Base-by-base conservation (phyloP, 768 basidiomycete genomes). In the Boletus patriciae region DNA sequence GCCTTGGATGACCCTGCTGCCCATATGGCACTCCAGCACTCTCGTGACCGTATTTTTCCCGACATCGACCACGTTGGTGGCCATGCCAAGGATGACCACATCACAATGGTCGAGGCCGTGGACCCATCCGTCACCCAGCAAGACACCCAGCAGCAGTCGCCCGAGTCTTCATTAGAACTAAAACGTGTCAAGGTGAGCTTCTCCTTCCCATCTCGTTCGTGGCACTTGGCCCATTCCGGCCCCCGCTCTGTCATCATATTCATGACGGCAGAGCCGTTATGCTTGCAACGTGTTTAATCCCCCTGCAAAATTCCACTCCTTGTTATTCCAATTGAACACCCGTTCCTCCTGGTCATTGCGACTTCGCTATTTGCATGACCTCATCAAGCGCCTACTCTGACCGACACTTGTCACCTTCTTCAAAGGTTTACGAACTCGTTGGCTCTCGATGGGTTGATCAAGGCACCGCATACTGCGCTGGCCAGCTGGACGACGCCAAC, bases 391-490 rank as follows among this genome's bases (percentile, higher is more conserved):
- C 62, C 43, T 58, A 25, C 55, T 69, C 69, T 72, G 62, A 72
- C 72, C 67, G 61, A 60, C 61, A 18, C 55, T 64, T 62, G 36
- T 69, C 57, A 52, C 55, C 57, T 48, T 66, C 59, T 55, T 67
- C 61, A 63, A 66, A 99, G 89, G 96, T 99, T 27, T 98, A 99
- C 74, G 89, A 95, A 73, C 87, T 99, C 57, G 83, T 93, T 51
- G 92, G 89, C 56, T 82, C 89, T 61, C 84, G 87, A 54, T 99
- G 97, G 97, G 82, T 87, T 53, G 97, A 99, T 79, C 87, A 94
- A 70, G 97, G 97, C 46, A 99, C 97, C 18, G 97, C 97, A 1
- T 92, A 94, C 70, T 97, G 95, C 72, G 91, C 90, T 66, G 94
- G 94, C 44, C 87, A 94, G 69, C 90, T 89, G 61, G 83, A 86